Evolutionary conservation across 306 rosid genomes (phyloP).

Genomic region (Dalbergia oliveri): DNA sequence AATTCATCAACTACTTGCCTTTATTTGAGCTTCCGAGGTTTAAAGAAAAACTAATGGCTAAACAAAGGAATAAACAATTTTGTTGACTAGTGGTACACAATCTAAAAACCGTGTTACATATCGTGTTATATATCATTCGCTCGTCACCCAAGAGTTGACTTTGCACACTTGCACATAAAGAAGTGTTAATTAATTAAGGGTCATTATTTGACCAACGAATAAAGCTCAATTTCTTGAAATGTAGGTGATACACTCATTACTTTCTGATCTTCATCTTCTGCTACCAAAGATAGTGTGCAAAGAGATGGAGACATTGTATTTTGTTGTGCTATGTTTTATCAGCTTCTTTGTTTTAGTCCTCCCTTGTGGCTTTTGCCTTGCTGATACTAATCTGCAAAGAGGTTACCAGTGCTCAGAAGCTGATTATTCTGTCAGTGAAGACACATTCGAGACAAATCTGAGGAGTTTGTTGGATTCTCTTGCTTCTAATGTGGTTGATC

Average conservation of each 20-base stretch:
- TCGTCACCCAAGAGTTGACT: constrained; percentile 54
- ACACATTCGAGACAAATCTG: constrained; percentile 52
- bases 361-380: constrained; percentile 32
- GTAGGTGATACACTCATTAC: constrained; percentile 9
- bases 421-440: constrained; percentile 46
- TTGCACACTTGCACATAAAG: constrained; percentile 42
- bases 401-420: constrained; percentile 45
- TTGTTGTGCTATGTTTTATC: constrained; percentile 25
- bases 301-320: constrained; percentile 52
- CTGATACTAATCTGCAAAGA: constrained; percentile 46
- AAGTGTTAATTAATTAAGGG: not conserved
- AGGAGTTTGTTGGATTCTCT: constrained; percentile 52
- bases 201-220: constrained; percentile 18
- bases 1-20: constrained; percentile 30
- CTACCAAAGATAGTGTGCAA: not conserved
- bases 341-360: constrained; percentile 31
- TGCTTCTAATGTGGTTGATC: constrained; percentile 46
- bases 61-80: constrained; percentile 16
- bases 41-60: constrained; percentile 14
- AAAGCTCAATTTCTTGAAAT: not conserved
- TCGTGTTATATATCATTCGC: constrained; percentile 15
- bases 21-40: constrained; percentile 24
- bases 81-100: constrained; percentile 24
- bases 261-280: constrained; percentile 18
- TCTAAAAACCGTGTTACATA: constrained; percentile 27